Evolutionary conservation across 1,284 basidiomycete genomes (phyloP).

Genomic region (Phellinidium pouzarii): DNA sequence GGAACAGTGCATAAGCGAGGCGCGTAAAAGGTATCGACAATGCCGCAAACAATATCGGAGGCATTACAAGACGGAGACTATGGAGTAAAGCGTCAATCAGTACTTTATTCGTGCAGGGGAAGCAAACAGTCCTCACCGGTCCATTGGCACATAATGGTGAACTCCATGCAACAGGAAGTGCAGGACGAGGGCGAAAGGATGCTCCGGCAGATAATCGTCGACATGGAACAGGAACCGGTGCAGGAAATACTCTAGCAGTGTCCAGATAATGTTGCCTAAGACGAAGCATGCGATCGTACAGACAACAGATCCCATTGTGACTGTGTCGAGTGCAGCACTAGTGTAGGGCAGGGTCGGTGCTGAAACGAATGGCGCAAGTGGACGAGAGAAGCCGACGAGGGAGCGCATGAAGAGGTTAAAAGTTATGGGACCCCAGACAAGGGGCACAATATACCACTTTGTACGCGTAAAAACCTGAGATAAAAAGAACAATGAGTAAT

Average conservation of each 20-base stretch:
- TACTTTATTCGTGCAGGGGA: not conserved
- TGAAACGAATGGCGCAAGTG: constrained; percentile 48
- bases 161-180: constrained; percentile 96
- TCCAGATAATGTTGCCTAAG: constrained; percentile 88
- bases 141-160: constrained; percentile 98
- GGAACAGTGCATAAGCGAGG: constrained; percentile 82
- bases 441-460: constrained; percentile 91
- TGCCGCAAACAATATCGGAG: constrained; percentile 76
- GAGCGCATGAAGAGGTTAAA: constrained; percentile 78
- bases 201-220: constrained; percentile 86
- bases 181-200: constrained; percentile 70
- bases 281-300: constrained; percentile 65
- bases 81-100: constrained; percentile 11
- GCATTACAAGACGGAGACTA: constrained; percentile 94
- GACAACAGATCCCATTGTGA: constrained; percentile 41
- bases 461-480: constrained; percentile 77
- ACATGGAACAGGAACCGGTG: constrained; percentile 99
- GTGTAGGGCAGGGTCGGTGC: constrained; percentile 51
- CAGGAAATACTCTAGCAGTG: constrained; percentile 89
- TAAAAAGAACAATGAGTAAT: not conserved
- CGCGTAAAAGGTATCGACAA: constrained; percentile 87
- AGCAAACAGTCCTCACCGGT: constrained; percentile 46
- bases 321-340: constrained; percentile 30
- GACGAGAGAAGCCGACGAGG: constrained; percentile 71
- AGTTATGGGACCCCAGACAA: constrained; percentile 89